Percentiles rank a stretch among this genome's conserved stretches.
Evolutionary conservation across 179 eudicot species (phyloP).

Genomic region (Silene noctiflora): DNA sequence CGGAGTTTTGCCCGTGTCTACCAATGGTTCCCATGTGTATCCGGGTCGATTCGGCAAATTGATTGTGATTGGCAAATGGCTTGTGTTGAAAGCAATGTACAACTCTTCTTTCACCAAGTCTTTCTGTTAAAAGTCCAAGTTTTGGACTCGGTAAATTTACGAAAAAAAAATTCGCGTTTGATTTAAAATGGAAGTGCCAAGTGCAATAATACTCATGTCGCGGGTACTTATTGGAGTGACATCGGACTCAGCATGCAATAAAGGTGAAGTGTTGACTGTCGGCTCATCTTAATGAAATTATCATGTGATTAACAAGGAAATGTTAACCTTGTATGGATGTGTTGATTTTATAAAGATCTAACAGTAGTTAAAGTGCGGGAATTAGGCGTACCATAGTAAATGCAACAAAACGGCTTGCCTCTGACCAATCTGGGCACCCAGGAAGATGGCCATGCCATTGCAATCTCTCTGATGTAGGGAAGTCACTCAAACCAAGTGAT

Average conservation of each 20-base stretch:
- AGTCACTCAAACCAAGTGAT: constrained; percentile 78
- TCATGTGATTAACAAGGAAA: not conserved
- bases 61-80: constrained; percentile 64
- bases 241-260: not conserved
- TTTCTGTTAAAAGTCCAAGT: constrained; percentile 52
- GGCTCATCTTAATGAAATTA: not conserved
- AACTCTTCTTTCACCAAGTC: constrained; percentile 75
- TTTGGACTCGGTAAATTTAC: too few relatives aligned
- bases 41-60: constrained; percentile 80
- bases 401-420: constrained; percentile 80
- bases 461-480: constrained; percentile 91
- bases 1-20: constrained; percentile 83
- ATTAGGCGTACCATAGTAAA: constrained; percentile 62
- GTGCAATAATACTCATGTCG: not conserved
- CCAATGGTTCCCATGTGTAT: constrained; percentile 81
- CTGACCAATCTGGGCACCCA: constrained; percentile 84
- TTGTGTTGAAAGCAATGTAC: constrained; percentile 82
- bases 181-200: not conserved
- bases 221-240: not conserved
- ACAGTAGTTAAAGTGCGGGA: not conserved
- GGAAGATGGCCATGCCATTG: constrained; percentile 96
- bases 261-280: not conserved
- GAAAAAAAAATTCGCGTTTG: too few relatives aligned
- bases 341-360: not conserved
- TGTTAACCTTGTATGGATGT: not conserved